Conservation (phyloP, 768 basidiomycete species). For the Gymnopilus junonius region DNA sequence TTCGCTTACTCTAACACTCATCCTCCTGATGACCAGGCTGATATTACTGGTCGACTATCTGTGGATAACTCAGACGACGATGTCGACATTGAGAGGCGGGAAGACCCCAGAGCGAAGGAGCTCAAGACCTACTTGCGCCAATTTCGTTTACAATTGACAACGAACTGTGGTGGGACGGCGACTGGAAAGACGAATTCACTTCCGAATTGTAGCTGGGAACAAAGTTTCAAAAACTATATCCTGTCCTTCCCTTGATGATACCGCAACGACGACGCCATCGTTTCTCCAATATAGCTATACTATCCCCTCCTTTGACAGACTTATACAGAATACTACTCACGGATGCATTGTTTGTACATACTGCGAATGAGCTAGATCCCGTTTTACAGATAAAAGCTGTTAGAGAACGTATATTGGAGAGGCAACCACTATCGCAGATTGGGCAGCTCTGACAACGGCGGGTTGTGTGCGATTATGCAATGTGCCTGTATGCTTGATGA, state of each 20-base stretch:
- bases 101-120: slow-evolving; percentile 10
- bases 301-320: no score
- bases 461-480: no score
- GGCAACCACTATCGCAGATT: no score
- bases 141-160: slow-evolving; percentile 8
- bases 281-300: no score
- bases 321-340: no score
- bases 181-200: slow-evolving; percentile 34
- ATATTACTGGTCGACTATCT: not conserved
- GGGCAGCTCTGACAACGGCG: no score
- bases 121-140: slow-evolving; percentile 10
- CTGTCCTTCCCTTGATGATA: slow-evolving; percentile 59
- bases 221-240: slow-evolving; percentile 63
- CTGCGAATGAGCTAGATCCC: no score
- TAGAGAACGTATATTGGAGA: no score
- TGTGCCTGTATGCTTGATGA: no score
- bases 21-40: not conserved
- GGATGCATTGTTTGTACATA: no score
- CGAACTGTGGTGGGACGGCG: slow-evolving; percentile 49
- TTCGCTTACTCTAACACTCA: not conserved
- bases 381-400: no score
- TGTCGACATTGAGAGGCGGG: slow-evolving; percentile 5
- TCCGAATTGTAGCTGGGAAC: slow-evolving; percentile 63
- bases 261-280: no score
- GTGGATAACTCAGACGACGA: not conserved